phyloP scores from a whole-genome alignment of 164 flowering plant species.

The Umbellularia californica region DNA sequence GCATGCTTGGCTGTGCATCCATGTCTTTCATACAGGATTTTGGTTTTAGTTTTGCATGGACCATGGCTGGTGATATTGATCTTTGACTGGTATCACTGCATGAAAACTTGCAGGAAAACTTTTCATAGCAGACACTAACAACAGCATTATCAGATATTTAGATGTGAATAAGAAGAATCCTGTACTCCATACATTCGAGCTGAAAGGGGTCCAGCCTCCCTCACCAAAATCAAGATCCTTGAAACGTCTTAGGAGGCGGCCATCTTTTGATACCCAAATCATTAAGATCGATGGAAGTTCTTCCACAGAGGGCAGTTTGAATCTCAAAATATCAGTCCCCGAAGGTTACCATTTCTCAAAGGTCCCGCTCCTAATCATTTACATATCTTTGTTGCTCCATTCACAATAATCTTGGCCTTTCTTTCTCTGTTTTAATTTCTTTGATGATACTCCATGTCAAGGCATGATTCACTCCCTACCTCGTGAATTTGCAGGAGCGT shows the following conservation, averaged over 20 bases:
- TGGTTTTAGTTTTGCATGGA: neutral
- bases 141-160: slow-evolving; percentile 66
- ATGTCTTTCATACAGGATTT: neutral
- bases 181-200: slow-evolving; percentile 64
- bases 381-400: neutral
- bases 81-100: neutral
- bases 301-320: slow-evolving; percentile 60
- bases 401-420: neutral
- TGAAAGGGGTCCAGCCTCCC: slow-evolving; percentile 88
- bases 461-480: neutral
- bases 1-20: neutral
- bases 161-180: slow-evolving; percentile 52
- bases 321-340: slow-evolving; percentile 62
- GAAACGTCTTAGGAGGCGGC: slow-evolving; percentile 74
- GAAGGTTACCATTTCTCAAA: slow-evolving; percentile 92
- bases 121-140: slow-evolving; percentile 86
- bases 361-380: slow-evolving; percentile 36
- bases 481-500: too few species aligned
- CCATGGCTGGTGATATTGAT: neutral
- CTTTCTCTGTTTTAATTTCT: neutral
- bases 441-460: neutral
- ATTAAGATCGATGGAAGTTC: slow-evolving; percentile 50
- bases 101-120: slow-evolving; percentile 55
- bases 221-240: slow-evolving; percentile 54
- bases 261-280: slow-evolving; percentile 48